These are phyloP conservation scores for Epichloe gansuensis DNA, from an alignment of 2,329 filamentous ascomycete species.

Conservation along the genomic window DNA sequence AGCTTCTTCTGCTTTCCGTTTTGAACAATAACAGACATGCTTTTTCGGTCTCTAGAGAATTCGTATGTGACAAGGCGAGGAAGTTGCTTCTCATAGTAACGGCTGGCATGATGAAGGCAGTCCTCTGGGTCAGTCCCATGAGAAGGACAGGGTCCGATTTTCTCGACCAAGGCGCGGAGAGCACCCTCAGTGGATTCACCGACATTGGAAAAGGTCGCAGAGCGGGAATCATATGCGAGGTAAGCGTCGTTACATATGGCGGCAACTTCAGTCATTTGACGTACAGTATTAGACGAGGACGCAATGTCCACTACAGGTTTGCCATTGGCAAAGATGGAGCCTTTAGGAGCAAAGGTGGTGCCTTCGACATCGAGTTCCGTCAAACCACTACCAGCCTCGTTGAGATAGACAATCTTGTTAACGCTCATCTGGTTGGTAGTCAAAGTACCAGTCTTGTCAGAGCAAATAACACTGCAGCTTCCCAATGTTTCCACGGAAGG, in stretches of 20 bases:
- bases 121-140: slow-evolving; percentile 40
- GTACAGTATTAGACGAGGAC: slow-evolving; percentile 61
- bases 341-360: slow-evolving; percentile 80
- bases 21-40: slow-evolving; percentile 91
- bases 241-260: slow-evolving; percentile 82
- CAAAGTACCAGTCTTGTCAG: slow-evolving; percentile 95
- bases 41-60: slow-evolving; percentile 96
- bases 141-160: slow-evolving; percentile 73
- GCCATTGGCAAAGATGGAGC: slow-evolving; percentile 57
- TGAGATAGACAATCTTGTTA: slow-evolving; percentile 78
- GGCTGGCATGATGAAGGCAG: slow-evolving; percentile 69
- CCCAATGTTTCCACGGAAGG: slow-evolving; percentile 96
- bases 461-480: slow-evolving; percentile 99
- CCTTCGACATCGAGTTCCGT: slow-evolving; percentile 85
- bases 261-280: slow-evolving; percentile 61
- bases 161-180: slow-evolving; percentile 81
- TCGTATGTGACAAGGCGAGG: slow-evolving; percentile 79
- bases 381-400: slow-evolving; percentile 57
- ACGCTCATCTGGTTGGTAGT: slow-evolving; percentile 99
- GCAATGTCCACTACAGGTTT: slow-evolving; percentile 57
- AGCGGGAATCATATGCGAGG: slow-evolving; percentile 69
- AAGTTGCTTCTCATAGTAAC: slow-evolving; percentile 67
- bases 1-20: slow-evolving; percentile 61
- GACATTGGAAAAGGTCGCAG: slow-evolving; percentile 63
- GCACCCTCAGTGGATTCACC: slow-evolving; percentile 95